phyloP scores from a whole-genome alignment of 148 eudicot genomes.

The Limonium bicolor region DNA sequence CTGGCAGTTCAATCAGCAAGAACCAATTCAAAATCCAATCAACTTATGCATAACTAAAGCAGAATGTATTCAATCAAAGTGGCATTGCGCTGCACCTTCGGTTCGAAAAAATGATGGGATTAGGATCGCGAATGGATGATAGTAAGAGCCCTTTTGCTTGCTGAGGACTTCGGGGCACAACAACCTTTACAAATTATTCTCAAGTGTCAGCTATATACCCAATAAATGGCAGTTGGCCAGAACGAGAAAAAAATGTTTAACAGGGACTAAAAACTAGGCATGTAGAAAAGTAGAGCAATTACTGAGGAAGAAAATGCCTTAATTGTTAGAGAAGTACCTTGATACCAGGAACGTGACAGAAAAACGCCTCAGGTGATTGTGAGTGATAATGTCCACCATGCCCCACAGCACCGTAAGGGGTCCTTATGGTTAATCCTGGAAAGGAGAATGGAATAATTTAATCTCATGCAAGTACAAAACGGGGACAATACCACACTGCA shows the following conservation, averaged over 20 bases:
- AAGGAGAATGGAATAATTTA: background rate
- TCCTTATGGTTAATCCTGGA: slow-evolving; percentile 83
- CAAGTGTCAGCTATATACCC: no score
- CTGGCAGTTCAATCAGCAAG: no score
- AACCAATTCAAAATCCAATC: slow-evolving; percentile 14
- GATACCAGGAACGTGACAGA: slow-evolving; percentile 98
- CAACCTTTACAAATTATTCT: slow-evolving; percentile 34
- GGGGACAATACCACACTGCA: no score
- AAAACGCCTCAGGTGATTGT: slow-evolving; percentile 97
- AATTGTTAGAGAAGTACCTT: no score
- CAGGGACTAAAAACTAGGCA: no score
- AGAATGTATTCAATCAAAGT: background rate
- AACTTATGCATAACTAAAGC: background rate
- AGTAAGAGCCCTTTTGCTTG: slow-evolving; percentile 91
- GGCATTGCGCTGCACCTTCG: slow-evolving; percentile 46
- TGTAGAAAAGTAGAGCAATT: no score
- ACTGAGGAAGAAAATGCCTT: no score
- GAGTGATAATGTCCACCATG: slow-evolving; percentile 99
- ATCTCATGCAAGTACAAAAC: no score
- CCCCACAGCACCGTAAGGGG: slow-evolving; percentile 98
- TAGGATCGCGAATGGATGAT: slow-evolving; percentile 87
- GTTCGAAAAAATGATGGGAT: slow-evolving; percentile 95
- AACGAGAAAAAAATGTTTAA: background rate
- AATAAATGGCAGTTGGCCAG: no score
- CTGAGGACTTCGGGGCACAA: slow-evolving; percentile 80